Evolutionary conservation across 768 basidiomycete species (phyloP).

Genomic region (Suillus ampliporus): DNA sequence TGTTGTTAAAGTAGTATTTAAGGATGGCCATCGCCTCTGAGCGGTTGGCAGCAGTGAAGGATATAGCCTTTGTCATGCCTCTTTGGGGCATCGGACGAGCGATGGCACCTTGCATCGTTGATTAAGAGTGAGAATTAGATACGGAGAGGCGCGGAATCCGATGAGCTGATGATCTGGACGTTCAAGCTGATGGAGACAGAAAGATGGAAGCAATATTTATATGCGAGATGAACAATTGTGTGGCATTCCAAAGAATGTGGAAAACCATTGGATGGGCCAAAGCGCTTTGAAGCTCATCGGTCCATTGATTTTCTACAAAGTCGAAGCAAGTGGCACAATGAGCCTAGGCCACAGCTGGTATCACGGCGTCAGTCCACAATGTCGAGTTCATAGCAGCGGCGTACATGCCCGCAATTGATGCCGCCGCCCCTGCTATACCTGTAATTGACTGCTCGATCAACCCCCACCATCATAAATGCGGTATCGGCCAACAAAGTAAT

Average conservation of each 20-base stretch:
- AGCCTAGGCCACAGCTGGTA: too few relatives aligned
- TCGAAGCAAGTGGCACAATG: background rate
- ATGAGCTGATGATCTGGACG: slow-evolving; percentile 19
- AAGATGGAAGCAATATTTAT: background rate
- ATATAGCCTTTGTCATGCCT: slow-evolving; percentile 11
- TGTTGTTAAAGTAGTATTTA: slow-evolving; percentile 23
- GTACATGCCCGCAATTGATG: background rate
- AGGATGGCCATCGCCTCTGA: slow-evolving; percentile 21
- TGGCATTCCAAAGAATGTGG: background rate
- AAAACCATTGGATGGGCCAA: background rate
- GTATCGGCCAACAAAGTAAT: background rate
- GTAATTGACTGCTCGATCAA: background rate
- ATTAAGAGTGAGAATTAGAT: slow-evolving; percentile 4
- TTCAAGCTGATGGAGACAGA: slow-evolving; percentile 13
- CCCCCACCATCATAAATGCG: background rate
- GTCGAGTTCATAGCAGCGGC: too few relatives aligned
- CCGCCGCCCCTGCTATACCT: background rate
- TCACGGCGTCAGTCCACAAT: too few relatives aligned
- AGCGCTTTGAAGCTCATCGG: background rate
- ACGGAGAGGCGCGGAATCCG: slow-evolving; percentile 17
- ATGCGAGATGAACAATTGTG: slow-evolving; percentile 7
- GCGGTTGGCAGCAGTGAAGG: slow-evolving; percentile 4
- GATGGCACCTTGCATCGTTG: slow-evolving; percentile 31
- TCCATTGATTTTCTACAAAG: background rate
- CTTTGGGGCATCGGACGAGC: slow-evolving; percentile 22